Evolutionary conservation across 768 basidiomycete species (phyloP), one percentile per base, ranked within the genome.

Genomic region (Naganishia randhawae): DNA sequence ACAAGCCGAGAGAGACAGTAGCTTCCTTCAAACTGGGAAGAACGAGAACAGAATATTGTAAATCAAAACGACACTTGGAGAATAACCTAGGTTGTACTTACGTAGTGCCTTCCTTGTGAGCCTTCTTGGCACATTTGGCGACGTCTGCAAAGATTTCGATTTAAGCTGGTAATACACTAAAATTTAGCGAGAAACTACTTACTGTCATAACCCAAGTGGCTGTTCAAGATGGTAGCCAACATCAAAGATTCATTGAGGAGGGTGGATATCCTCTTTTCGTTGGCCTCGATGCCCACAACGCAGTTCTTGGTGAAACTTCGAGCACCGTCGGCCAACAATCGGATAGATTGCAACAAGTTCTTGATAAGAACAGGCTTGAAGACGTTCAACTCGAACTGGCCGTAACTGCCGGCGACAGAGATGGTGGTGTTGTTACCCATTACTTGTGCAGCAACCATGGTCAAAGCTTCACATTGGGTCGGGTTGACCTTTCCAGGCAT

Each of bases 401-500:
- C 96, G 76, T 88, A 92, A 17, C 92, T 88, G 63, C 96, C 92
- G 39, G 93, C 94, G 72, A 99, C 83, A 74, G 88, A 90, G 78
- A 98, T 91, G 51, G 88, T 81, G 13, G 92, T 93, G 80, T 98
- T 90, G 82, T 98, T 99, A 48, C 96, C 96, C 81, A 98, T 95
- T 5, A 98, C 95, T 80, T 98, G 96, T 0, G 95, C 93, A 48
- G 92, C 91, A 27, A 98, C 92, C 96, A 98, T 98, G 11, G 96
- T 98, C 70, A 98, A 81, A 9, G 96, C 96, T 81, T 99, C 96
- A 74, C 96, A 98, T 79, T 99, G 96, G 5, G 96, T 99, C 13
- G 96, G 96, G 82, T 99, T 99, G 68, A 99, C 96, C 83, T 99
- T 98, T 69, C 96, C 96, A 8, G 94, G 96, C 96, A 99, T 99